These are phyloP conservation scores for Boletales sp. DNA, from an alignment of 768 basidiomycete species.

Conservation along the genomic window DNA sequence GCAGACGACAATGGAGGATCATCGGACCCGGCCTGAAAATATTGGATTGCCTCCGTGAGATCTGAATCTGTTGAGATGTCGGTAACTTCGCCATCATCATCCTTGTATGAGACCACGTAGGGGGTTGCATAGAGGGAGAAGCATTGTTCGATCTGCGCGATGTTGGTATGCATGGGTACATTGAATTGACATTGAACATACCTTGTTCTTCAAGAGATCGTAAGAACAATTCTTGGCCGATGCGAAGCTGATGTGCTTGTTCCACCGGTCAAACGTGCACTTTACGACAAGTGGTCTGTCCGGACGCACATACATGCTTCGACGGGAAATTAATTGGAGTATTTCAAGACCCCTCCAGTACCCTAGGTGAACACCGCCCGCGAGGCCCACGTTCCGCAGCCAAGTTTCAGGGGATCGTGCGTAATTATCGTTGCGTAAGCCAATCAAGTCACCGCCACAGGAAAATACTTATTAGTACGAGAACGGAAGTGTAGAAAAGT, in stretches of 20 bases:
- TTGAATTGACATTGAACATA: constrained; percentile 32
- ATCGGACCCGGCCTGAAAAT: constrained; percentile 75
- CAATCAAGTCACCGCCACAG: not conserved
- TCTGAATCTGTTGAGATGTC: constrained; percentile 68
- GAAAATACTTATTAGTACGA: constrained; percentile 5
- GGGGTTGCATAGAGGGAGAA: constrained; percentile 69
- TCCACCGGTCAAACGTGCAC: constrained; percentile 72
- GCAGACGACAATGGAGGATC: constrained; percentile 69
- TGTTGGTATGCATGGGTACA: not conserved
- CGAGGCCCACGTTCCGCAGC: constrained; percentile 27
- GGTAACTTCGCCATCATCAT: constrained; percentile 81
- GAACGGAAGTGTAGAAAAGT: constrained; percentile 20
- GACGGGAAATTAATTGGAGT: constrained; percentile 2
- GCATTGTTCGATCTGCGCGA: constrained; percentile 72
- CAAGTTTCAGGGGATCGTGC: not conserved
- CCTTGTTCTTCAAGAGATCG: constrained; percentile 69
- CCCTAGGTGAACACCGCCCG: not conserved
- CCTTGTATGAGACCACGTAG: constrained; percentile 78
- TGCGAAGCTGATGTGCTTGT: constrained; percentile 74
- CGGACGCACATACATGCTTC: constrained; percentile 44
- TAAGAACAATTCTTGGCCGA: constrained; percentile 79
- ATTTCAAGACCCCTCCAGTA: not conserved
- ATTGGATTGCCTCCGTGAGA: constrained; percentile 82
- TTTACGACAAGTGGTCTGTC: constrained; percentile 81
- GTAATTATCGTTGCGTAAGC: too few species aligned